phyloP scores from a whole-genome alignment of 305 asterid species.

The Rubia tinctorum region DNA sequence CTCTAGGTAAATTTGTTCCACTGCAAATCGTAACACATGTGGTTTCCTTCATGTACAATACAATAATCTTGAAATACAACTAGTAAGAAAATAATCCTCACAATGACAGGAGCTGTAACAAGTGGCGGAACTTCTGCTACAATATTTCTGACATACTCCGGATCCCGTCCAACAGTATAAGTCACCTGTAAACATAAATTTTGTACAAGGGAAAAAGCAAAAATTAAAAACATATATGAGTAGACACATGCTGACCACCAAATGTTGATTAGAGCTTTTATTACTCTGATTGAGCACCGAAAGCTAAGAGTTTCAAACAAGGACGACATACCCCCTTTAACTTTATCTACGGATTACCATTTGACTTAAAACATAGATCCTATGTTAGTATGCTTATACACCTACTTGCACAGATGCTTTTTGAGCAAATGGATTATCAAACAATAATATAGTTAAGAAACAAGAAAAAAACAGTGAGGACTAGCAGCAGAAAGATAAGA shows the following conservation, averaged over 20 bases:
- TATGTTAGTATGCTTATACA: conserved; percentile 7
- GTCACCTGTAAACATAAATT: conserved; percentile 58
- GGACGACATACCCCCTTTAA: not conserved
- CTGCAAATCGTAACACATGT: not conserved
- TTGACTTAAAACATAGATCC: not conserved
- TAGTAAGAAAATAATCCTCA: conserved; percentile 36
- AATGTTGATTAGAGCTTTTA: not conserved
- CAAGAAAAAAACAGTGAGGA: not conserved
- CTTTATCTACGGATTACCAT: not conserved
- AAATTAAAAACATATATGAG: not conserved
- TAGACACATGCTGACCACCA: not conserved
- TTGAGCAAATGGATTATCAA: not conserved
- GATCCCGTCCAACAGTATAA: conserved; percentile 94
- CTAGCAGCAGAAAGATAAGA: not conserved
- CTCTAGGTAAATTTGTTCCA: not conserved
- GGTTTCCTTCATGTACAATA: not conserved
- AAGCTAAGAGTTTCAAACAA: not conserved
- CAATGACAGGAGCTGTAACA: conserved; percentile 78
- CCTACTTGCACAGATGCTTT: not conserved
- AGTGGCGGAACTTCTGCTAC: conserved; percentile 79
- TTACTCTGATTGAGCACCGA: not conserved
- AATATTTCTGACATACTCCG: conserved; percentile 56
- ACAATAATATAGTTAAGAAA: not conserved
- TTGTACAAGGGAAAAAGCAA: not conserved
- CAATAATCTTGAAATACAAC: not conserved